Percentiles rank a stretch among this genome's conserved stretches.
Conservation (phyloP, 2,329 filamentous ascomycete species). For the Thermochaetoides dissita region DNA sequence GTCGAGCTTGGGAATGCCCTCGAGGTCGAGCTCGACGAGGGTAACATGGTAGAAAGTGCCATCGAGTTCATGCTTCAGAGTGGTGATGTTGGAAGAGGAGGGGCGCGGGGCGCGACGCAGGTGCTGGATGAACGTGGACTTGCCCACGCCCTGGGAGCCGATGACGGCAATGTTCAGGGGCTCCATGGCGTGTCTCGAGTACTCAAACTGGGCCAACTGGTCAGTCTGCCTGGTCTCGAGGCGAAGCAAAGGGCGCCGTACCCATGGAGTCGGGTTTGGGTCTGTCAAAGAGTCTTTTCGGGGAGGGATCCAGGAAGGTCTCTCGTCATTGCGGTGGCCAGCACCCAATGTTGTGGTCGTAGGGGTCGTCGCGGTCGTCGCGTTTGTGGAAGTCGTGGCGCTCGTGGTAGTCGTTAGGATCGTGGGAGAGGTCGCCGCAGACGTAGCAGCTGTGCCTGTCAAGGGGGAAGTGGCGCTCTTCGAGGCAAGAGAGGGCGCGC, state of each 20-base stretch:
- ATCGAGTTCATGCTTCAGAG: slow-evolving; percentile 44
- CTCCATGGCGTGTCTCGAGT: slow-evolving; percentile 31
- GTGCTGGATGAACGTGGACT: slow-evolving; percentile 53
- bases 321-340: slow-evolving; percentile 24
- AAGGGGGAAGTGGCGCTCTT: neutral
- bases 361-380: neutral
- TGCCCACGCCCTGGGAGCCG: slow-evolving; percentile 51
- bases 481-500: neutral
- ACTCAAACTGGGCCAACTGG: slow-evolving; percentile 15
- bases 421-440: slow-evolving; percentile 16
- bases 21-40: slow-evolving; percentile 51
- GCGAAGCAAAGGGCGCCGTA: slow-evolving; percentile 9
- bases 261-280: slow-evolving; percentile 17
- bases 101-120: slow-evolving; percentile 41
- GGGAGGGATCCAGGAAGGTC: slow-evolving; percentile 29
- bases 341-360: slow-evolving; percentile 2
- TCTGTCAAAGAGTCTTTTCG: slow-evolving; percentile 34
- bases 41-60: slow-evolving; percentile 43
- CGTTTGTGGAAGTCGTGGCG: too few species aligned
- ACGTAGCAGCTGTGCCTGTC: neutral
- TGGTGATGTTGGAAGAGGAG: slow-evolving; percentile 40
- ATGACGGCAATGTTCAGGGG: slow-evolving; percentile 53
- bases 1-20: slow-evolving; percentile 45
- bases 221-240: slow-evolving; percentile 6
- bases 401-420: slow-evolving; percentile 18